Percentiles rank a stretch among this genome's conserved stretches.
Conservation (phyloP, 176 grass and related monocot species). For the Puccinellia tenuiflora region DNA sequence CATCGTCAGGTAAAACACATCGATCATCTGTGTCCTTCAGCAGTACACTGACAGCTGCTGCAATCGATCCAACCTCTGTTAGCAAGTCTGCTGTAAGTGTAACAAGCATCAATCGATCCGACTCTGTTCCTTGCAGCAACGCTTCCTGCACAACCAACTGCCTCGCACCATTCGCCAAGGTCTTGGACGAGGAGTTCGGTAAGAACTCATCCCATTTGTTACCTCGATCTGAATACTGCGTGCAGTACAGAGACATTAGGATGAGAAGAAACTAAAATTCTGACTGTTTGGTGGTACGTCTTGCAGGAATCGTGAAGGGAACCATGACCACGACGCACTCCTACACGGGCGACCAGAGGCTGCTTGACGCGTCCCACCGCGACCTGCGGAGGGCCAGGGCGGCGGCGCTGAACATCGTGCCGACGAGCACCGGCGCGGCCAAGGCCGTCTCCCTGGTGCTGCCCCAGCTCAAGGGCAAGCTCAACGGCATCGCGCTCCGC, state of each 20-base stretch:
- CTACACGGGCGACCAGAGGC: constrained; percentile 96
- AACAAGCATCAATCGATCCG: background rate
- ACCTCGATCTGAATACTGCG: background rate
- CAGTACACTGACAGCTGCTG: too few relatives aligned
- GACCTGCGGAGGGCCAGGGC: constrained; percentile 79
- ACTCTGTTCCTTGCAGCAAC: constrained; percentile 52
- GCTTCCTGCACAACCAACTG: constrained; percentile 99
- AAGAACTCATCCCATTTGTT: background rate
- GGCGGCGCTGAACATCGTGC: constrained; percentile 95
- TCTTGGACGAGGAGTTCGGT: constrained; percentile 94
- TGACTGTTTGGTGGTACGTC: background rate
- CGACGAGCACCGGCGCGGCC: constrained; percentile 85
- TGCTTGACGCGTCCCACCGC: constrained; percentile 92
- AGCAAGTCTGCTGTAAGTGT: background rate
- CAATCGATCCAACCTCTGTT: background rate
- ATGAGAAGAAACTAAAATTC: background rate
- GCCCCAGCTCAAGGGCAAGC: constrained; percentile 90
- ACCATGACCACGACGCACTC: constrained; percentile 99
- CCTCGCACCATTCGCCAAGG: constrained; percentile 92
- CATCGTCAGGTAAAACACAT: constrained; percentile 57
- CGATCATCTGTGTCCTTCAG: background rate
- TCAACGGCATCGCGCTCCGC: constrained; percentile 95
- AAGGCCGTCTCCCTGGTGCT: constrained; percentile 95
- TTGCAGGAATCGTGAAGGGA: constrained; percentile 82
- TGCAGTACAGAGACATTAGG: background rate